Evolutionary conservation across 116 monocot genomes (phyloP).

Genomic region (Thalassia testudinum): DNA sequence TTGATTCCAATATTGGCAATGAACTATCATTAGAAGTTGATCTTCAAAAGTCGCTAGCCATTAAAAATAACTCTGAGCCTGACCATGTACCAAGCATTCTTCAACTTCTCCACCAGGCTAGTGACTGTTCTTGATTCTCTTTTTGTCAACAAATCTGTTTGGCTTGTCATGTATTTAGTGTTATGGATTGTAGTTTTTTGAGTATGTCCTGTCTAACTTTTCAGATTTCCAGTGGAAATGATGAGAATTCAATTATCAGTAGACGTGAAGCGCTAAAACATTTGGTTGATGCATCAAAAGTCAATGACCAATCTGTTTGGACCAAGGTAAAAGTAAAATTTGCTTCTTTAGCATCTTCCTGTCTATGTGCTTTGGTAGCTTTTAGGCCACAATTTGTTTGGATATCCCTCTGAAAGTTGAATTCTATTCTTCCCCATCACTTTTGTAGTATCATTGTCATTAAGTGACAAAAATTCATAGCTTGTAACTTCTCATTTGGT

Average conservation of each 20-base stretch:
- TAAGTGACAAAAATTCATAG: too few species aligned
- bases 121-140: not conserved
- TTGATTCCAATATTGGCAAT: slow-evolving; percentile 12
- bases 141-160: not conserved
- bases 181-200: not conserved
- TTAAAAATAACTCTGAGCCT: slow-evolving; percentile 18
- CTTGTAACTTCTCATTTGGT: too few species aligned
- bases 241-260: slow-evolving; percentile 28
- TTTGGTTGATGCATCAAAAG: slow-evolving; percentile 50
- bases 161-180: not conserved
- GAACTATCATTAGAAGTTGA: slow-evolving; percentile 26
- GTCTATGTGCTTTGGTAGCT: too few species aligned
- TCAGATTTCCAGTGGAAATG: slow-evolving; percentile 58
- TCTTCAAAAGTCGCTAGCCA: slow-evolving; percentile 19
- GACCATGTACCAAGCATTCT: slow-evolving; percentile 63
- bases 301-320: slow-evolving; percentile 77
- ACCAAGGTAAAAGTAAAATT: too few species aligned
- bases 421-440: too few species aligned
- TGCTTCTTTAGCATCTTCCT: too few species aligned
- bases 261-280: slow-evolving; percentile 63
- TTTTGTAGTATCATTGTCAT: too few species aligned
- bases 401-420: too few species aligned
- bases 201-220: not conserved
- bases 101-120: slow-evolving; percentile 84
- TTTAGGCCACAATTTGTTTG: too few species aligned